Conservation (phyloP, 805 yeast genomes). For the Kurtzmaniella fragi region DNA sequence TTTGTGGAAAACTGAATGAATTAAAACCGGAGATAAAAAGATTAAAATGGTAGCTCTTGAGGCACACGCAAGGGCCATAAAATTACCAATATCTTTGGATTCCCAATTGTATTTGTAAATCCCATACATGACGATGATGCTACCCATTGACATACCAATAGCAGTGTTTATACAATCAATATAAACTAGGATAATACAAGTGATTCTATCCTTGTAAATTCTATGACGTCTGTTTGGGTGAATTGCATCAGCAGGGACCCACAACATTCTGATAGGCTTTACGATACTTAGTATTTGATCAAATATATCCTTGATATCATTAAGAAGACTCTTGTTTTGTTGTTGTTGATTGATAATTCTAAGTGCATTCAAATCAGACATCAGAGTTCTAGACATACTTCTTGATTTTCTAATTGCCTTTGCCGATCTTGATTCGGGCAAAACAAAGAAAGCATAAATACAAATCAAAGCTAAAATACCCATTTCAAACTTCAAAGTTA, state of each 20-base stretch:
- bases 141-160: constrained; percentile 32
- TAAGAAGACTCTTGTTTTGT: no score
- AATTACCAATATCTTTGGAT: constrained; percentile 50
- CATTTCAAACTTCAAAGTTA: constrained; percentile 28
- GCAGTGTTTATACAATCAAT: constrained; percentile 39
- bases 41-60: constrained; percentile 46
- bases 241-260: constrained; percentile 42
- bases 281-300: constrained; percentile 17
- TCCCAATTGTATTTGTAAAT: constrained; percentile 51
- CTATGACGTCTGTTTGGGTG: constrained; percentile 13
- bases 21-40: constrained; percentile 45
- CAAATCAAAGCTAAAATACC: constrained; percentile 28
- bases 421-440: constrained; percentile 63
- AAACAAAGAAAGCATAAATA: constrained; percentile 22
- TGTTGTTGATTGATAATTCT: no score
- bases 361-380: background rate
- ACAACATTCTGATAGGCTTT: constrained; percentile 49
- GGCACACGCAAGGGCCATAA: constrained; percentile 47
- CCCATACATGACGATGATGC: constrained; percentile 47
- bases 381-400: constrained; percentile 1
- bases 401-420: constrained; percentile 48
- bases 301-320: background rate
- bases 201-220: constrained; percentile 14
- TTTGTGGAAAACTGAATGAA: constrained; percentile 30
- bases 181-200: constrained; percentile 44